Evolutionary conservation across 225 moss, liverwort and hornwort genomes (phyloP).

Genomic region (Antitrichia curtipendula): DNA sequence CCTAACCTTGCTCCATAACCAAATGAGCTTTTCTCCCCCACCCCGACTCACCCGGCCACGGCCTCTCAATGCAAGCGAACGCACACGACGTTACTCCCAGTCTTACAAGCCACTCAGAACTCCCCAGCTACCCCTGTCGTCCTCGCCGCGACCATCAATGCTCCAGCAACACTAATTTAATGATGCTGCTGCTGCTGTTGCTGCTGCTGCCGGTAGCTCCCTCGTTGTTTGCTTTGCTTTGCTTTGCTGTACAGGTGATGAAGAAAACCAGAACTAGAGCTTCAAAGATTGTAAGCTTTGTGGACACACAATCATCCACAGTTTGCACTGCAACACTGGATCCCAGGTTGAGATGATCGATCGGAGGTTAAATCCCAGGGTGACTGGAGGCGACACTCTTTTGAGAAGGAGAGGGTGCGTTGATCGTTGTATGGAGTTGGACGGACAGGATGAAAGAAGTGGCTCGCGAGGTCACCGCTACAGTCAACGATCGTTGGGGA

Average conservation of each 20-base stretch:
- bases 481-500: not conserved
- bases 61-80: not conserved
- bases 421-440: not conserved
- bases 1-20: not conserved
- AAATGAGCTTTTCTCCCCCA: not conserved
- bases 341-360: not conserved
- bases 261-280: not conserved
- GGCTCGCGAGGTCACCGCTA: too few species aligned
- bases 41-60: not conserved
- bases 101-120: not conserved
- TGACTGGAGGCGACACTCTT: not conserved
- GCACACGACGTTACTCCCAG: not conserved
- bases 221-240: not conserved
- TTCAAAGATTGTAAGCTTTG: too few species aligned
- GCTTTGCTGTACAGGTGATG: not conserved
- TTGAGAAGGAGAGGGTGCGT: not conserved
- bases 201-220: not conserved
- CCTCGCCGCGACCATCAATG: constrained; percentile 12
- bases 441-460: not conserved
- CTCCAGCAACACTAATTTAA: constrained; percentile 1
- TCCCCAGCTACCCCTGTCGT: constrained; percentile 13
- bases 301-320: not conserved
- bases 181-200: not conserved
- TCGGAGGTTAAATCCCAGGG: not conserved
- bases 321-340: not conserved